Conservation (phyloP, 2,329 filamentous ascomycete species). For the Calonectria pseudoturangicola region DNA sequence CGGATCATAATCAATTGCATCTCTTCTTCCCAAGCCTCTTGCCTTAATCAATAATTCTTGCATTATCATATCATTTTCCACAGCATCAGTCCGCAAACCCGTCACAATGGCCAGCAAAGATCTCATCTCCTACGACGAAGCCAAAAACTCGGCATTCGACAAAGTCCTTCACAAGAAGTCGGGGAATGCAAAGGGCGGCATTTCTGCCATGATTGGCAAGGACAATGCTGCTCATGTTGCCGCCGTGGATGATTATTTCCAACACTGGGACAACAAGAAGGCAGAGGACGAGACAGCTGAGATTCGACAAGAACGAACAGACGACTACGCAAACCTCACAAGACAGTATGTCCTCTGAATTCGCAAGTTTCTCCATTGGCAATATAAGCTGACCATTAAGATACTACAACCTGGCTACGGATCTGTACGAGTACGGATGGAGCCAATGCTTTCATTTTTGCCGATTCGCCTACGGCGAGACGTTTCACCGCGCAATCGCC, state of each 20-base stretch:
- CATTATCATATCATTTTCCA: background rate
- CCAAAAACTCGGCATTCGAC: slow-evolving; percentile 89
- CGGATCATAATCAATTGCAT: slow-evolving; percentile 3
- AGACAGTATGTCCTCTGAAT: slow-evolving; percentile 78
- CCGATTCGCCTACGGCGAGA: slow-evolving; percentile 89
- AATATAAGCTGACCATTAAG: slow-evolving; percentile 61
- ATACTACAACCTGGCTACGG: slow-evolving; percentile 95
- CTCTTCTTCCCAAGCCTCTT: background rate
- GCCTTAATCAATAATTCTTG: background rate
- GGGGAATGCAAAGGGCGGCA: slow-evolving; percentile 78
- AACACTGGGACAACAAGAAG: slow-evolving; percentile 90
- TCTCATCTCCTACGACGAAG: slow-evolving; percentile 86
- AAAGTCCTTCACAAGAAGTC: slow-evolving; percentile 85
- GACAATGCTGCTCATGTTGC: slow-evolving; percentile 81
- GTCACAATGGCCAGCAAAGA: slow-evolving; percentile 54
- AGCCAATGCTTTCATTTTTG: slow-evolving; percentile 96
- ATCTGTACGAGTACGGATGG: slow-evolving; percentile 96
- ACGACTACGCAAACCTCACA: slow-evolving; percentile 91
- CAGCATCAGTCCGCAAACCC: background rate
- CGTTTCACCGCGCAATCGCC: slow-evolving; percentile 91
- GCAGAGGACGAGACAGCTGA: slow-evolving; percentile 85
- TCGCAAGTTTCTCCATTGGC: background rate
- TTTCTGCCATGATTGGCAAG: slow-evolving; percentile 88
- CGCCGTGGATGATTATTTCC: slow-evolving; percentile 90
- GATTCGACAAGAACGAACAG: slow-evolving; percentile 78